These are phyloP conservation scores for Penicillium sp. DNA, from an alignment of 2,329 filamentous ascomycete genomes.

Conservation along the genomic window DNA sequence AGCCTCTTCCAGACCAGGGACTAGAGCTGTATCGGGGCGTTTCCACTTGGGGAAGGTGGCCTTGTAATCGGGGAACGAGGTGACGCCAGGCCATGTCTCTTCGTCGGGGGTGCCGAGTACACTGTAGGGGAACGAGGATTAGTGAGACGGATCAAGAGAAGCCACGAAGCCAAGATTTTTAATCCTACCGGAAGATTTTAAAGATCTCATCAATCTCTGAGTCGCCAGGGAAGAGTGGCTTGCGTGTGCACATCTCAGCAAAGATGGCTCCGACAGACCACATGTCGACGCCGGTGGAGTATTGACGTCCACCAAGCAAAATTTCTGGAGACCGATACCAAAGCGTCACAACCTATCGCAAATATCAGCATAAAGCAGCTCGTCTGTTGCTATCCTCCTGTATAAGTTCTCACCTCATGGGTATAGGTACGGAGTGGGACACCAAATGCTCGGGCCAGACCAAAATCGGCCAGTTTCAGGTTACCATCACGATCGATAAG, in stretches of 20 bases:
- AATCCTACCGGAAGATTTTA: slow-evolving; percentile 81
- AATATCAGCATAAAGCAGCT: slow-evolving; percentile 12
- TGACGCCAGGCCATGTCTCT: slow-evolving; percentile 83
- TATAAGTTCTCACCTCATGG: slow-evolving; percentile 65
- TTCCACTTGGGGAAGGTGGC: slow-evolving; percentile 89
- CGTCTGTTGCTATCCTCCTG: neutral
- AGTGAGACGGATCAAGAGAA: slow-evolving; percentile 2
- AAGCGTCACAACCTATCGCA: slow-evolving; percentile 74
- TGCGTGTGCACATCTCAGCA: slow-evolving; percentile 93
- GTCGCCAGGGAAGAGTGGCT: slow-evolving; percentile 89
- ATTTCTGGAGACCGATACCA: slow-evolving; percentile 95
- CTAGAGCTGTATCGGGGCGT: slow-evolving; percentile 70
- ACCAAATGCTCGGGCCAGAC: slow-evolving; percentile 85
- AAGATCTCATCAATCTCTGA: slow-evolving; percentile 94
- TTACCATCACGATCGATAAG: slow-evolving; percentile 86
- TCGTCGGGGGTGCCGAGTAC: slow-evolving; percentile 83
- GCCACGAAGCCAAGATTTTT: neutral
- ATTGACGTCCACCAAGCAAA: slow-evolving; percentile 85
- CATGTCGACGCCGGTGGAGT: slow-evolving; percentile 94
- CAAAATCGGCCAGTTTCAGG: slow-evolving; percentile 88
- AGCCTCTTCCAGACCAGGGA: slow-evolving; percentile 71
- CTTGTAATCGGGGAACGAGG: slow-evolving; percentile 95
- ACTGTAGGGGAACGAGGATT: slow-evolving; percentile 44
- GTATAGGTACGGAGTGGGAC: slow-evolving; percentile 91
- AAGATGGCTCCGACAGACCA: slow-evolving; percentile 96